Conservation (phyloP, 305 asterid species). For the Plantago coronopus region DNA sequence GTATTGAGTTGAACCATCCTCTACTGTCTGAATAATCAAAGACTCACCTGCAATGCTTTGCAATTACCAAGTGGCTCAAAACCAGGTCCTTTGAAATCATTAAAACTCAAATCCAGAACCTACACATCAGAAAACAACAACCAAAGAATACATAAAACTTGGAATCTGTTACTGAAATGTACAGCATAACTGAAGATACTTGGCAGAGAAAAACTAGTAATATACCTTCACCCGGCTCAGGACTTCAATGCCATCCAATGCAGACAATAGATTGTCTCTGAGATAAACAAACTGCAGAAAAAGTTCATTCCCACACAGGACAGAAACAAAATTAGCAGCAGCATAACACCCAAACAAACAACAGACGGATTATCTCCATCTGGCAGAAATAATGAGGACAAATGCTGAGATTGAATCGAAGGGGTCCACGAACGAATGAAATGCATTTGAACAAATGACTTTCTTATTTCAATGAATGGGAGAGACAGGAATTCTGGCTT, state of each 20-base stretch:
- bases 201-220: constrained; percentile 20
- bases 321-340: constrained; percentile 9
- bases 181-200: constrained; percentile 19
- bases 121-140: constrained; percentile 29
- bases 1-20: background rate
- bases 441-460: too few species aligned
- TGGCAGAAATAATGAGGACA: constrained; percentile 2
- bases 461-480: too few species aligned
- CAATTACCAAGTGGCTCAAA: constrained; percentile 95
- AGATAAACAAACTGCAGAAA: constrained; percentile 91
- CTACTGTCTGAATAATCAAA: constrained; percentile 17
- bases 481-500: background rate
- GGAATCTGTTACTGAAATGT: constrained; percentile 18
- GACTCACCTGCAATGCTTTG: constrained; percentile 81
- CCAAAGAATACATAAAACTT: constrained; percentile 19
- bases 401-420: background rate
- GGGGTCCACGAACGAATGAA: too few species aligned
- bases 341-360: constrained; percentile 8
- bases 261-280: constrained; percentile 87
- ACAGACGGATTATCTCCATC: constrained; percentile 16
- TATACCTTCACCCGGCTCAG: constrained; percentile 90
- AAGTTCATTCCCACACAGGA: constrained; percentile 16
- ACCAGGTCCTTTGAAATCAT: constrained; percentile 98
- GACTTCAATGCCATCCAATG: constrained; percentile 89
- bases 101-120: constrained; percentile 99